Evolutionary conservation across 179 eudicot species (phyloP), one percentile per base, ranked within the genome.

Genomic region (Beta lomatogona): DNA sequence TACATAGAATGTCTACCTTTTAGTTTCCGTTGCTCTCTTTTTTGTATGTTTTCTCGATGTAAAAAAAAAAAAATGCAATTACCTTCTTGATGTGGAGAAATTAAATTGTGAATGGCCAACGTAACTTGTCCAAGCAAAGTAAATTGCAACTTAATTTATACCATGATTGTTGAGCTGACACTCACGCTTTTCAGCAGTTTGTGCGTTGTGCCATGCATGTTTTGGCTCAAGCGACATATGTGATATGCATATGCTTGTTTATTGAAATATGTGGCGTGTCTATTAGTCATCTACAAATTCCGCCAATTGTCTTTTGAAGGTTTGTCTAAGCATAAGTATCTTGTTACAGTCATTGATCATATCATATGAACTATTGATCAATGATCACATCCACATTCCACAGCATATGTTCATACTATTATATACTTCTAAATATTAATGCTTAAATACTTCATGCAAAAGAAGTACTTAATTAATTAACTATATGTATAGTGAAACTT

Each of bases 251-350:
- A 19, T 71, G 48, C 2, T n/a, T 14, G n/a, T 7, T 1, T 3
- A 46, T 71, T 48, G 31, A 28, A 28, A 28, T 28, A 28, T 28
- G 31, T 73, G 63, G 48, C 77, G 77, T 73, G 77, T 73, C 41
- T 13, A 54, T 12, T 50, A 73, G 8, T 73, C 63, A 54, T 54
- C 77, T 64, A 54, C 58, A 5, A 73, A 73, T 73, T 54, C 18
- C 4, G 41, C 36, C 13, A 53, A 54, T 73, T 21, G 54, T 73
- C 0, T 9, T 73, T 73, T 25, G 12, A 73, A 31, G 48, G 21
- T 73, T 54, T 13, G 31, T 54, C 44, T 6, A 13, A 46, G 48
- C 50, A 46, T 46, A 46, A 46, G 1, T 46, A 71, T 71, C 46
- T 73, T 0, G 12, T 73, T 9, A 73, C 77, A 73, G 52, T 28